phyloP scores from a whole-genome alignment of 208 protist species.

The Porcisia hertigi region DNA sequence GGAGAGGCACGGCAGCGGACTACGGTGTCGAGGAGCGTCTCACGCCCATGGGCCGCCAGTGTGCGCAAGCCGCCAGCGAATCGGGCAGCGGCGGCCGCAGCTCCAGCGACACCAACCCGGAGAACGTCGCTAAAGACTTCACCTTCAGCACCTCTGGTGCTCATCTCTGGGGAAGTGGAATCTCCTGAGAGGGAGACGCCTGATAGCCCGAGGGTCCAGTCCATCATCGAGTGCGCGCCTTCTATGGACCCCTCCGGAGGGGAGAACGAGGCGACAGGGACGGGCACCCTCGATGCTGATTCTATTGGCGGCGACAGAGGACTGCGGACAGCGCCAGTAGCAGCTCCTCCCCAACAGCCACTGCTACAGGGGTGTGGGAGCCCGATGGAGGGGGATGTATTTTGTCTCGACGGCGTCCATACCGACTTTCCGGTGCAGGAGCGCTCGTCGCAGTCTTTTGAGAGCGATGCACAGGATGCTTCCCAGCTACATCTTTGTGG shows the following conservation, averaged over 20 bases:
- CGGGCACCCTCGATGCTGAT: not conserved
- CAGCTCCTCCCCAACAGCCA: too few species aligned
- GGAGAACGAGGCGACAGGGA: conserved; percentile 7
- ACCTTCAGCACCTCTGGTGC: not conserved
- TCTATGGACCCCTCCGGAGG: not conserved
- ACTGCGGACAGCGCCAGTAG: not conserved
- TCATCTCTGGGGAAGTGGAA: not conserved
- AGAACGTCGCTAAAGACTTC: not conserved
- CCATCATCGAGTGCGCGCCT: conserved; percentile 29
- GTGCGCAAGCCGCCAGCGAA: not conserved
- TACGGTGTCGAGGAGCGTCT: not conserved
- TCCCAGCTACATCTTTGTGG: not conserved
- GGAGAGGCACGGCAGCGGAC: not conserved
- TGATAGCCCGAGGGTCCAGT: not conserved
- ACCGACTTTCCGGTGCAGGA: not conserved
- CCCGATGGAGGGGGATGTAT: not conserved
- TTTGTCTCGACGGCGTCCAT: not conserved
- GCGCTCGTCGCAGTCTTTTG: not conserved
- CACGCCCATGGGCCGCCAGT: not conserved
- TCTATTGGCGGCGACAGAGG: not conserved
- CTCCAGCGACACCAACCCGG: not conserved
- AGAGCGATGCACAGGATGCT: conserved; percentile 5
- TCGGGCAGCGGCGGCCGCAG: not conserved
- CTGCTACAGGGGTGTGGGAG: not conserved
- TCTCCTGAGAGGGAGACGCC: not conserved